These are phyloP conservation scores for Mortierella sp. DNA, from an alignment of 371 early-diverging fungal genomes.

Conservation along the genomic window DNA sequence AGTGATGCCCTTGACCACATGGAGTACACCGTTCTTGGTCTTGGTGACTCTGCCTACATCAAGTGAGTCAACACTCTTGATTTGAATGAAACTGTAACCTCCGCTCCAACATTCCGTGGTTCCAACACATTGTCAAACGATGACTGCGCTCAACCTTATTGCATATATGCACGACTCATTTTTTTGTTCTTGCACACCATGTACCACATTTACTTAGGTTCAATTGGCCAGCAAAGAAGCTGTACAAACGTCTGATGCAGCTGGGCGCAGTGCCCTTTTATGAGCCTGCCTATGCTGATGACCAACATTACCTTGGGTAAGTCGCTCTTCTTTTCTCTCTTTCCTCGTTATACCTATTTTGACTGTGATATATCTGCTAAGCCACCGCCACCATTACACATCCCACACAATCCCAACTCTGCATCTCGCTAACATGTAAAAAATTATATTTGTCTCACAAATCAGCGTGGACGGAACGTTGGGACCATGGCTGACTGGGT, in stretches of 20 bases:
- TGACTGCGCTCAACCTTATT: not conserved
- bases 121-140: not conserved
- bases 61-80: slow-evolving; percentile 63
- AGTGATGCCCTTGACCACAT: slow-evolving; percentile 73
- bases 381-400: slow-evolving; percentile 11
- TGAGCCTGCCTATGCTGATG: slow-evolving; percentile 93
- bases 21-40: slow-evolving; percentile 91
- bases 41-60: slow-evolving; percentile 96
- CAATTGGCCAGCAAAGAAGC: slow-evolving; percentile 96
- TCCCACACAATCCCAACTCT: not conserved
- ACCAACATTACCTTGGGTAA: slow-evolving; percentile 97
- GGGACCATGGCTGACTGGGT: slow-evolving; percentile 84
- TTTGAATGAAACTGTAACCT: not conserved
- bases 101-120: too few species aligned
- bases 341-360: not conserved
- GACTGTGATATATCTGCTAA: not conserved
- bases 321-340: not conserved
- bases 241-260: slow-evolving; percentile 89
- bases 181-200: not conserved
- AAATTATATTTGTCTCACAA: not conserved
- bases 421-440: not conserved
- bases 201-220: slow-evolving; percentile 69
- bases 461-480: slow-evolving; percentile 85
- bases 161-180: not conserved
- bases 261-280: slow-evolving; percentile 89